These are phyloP conservation scores for Lanmaoa rubissima DNA, from an alignment of 768 basidiomycete species.

Conservation along the genomic window DNA sequence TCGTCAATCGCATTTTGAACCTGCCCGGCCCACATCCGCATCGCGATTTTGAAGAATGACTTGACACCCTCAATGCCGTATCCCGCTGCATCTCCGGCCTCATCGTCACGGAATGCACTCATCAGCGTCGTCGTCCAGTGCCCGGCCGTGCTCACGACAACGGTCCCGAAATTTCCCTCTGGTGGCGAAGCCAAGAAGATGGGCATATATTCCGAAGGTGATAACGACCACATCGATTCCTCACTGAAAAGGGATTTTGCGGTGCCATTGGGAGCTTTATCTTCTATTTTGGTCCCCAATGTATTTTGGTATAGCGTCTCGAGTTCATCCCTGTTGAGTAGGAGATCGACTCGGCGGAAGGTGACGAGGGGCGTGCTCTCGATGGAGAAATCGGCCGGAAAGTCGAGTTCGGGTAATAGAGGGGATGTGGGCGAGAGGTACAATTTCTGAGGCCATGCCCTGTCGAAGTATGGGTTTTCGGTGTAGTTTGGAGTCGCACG, in stretches of 20 bases:
- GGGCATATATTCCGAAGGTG: slow-evolving; percentile 51
- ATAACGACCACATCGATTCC: slow-evolving; percentile 53
- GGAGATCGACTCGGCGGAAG: slow-evolving; percentile 64
- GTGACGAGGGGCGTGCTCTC: slow-evolving; percentile 58
- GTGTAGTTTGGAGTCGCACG: slow-evolving; percentile 62
- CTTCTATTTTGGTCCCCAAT: slow-evolving; percentile 17
- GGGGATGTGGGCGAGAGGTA: slow-evolving; percentile 57
- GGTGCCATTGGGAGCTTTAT: slow-evolving; percentile 26
- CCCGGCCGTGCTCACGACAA: slow-evolving; percentile 63
- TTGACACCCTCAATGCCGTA: slow-evolving; percentile 55
- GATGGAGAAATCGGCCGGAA: slow-evolving; percentile 56
- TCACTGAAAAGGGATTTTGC: slow-evolving; percentile 48
- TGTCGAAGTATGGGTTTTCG: slow-evolving; percentile 52
- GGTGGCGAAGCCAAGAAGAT: slow-evolving; percentile 47
- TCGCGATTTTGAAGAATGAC: slow-evolving; percentile 56
- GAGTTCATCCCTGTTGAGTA: slow-evolving; percentile 50
- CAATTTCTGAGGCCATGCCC: slow-evolving; percentile 63
- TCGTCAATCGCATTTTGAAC: slow-evolving; percentile 46
- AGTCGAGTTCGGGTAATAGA: slow-evolving; percentile 31
- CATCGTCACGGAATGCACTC: slow-evolving; percentile 38
- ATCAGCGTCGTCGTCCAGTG: slow-evolving; percentile 68
- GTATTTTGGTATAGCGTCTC: slow-evolving; percentile 39
- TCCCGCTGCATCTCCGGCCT: slow-evolving; percentile 32
- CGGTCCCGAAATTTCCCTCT: slow-evolving; percentile 53
- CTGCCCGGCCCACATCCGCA: slow-evolving; percentile 51